Conservation (phyloP, 495 filamentous ascomycete species). For the Sordaria brevicollis region DNA sequence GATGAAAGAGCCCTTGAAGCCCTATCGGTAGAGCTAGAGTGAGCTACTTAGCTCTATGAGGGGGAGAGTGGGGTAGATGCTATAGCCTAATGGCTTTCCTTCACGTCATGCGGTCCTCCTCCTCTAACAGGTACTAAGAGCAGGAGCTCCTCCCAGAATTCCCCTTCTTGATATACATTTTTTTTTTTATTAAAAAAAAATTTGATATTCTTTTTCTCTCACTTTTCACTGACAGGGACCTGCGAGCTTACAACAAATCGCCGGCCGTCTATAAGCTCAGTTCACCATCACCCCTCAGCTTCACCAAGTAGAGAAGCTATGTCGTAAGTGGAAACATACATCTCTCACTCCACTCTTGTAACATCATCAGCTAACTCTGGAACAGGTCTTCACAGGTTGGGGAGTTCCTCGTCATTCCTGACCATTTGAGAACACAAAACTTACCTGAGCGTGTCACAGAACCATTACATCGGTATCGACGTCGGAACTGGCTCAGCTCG, state of each 20-base stretch:
- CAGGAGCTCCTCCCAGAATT: neutral
- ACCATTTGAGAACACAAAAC: neutral
- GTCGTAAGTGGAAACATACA: neutral
- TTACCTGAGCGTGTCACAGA: slow-evolving; percentile 10
- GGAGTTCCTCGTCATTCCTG: neutral
- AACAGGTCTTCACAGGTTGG: slow-evolving; percentile 16
- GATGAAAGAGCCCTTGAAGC: neutral
- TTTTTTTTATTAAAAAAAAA: too few species aligned
- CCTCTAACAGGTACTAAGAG: neutral
- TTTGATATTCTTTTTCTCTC: neutral
- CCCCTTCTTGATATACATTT: neutral
- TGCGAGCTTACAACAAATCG: neutral
- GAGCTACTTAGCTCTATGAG: neutral
- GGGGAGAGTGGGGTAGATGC: neutral
- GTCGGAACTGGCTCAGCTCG: slow-evolving; percentile 92
- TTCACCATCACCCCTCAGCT: neutral
- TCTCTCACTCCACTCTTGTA: neutral
- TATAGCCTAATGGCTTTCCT: neutral
- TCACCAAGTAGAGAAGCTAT: neutral
- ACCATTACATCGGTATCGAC: slow-evolving; percentile 82
- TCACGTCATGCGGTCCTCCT: neutral
- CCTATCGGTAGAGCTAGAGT: neutral
- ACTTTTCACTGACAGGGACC: too few species aligned
- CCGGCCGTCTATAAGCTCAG: neutral
- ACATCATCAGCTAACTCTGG: neutral